Evolutionary conservation across 1,284 basidiomycete genomes (phyloP), one percentile per base, ranked within the genome.

Genomic region (Puccinia brachypodii): DNA sequence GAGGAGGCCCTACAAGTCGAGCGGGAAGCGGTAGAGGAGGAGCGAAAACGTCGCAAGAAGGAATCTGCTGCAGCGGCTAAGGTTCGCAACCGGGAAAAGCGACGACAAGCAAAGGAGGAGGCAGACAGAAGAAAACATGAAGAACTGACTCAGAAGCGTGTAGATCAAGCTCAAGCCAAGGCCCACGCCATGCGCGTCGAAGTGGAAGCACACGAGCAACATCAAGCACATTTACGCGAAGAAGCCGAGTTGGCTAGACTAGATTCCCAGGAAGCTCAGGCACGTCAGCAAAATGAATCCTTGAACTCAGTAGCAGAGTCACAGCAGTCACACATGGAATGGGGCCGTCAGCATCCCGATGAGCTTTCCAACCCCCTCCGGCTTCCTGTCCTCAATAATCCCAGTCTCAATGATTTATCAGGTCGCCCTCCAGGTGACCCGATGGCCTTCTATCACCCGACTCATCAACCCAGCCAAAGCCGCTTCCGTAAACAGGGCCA

Each of bases 11-110:
- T 33, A 0, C 60, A 36, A n/a, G 36, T 68, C 25, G 72, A 81
- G 33, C 62, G 71, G n/a, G 72, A 75, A 42, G 38, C n/a, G 44
- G 60, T 44, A 31, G 80, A 76, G 22, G 80, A 81, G 58, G 80
- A 62, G 7, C 66, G 44, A 13, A 81, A 75, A 36, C 44, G 62
- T 13, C 80, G 80, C 14, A 81, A 81, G 50, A 74, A 44, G 40
- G 69, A 75, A 66, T 47, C 53, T 19, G 62, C 60, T 3, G 71
- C 60, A 19, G 80, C 80, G 11, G 58, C 80, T 7, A 81, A 69
- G 47, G 1, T 56, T 44, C 80, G 73, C 2, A 53, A 42, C 31
- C 42, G 72, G 9, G 80, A 81, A 56, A 81, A 76, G 58, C 60
- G 62, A 13, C 60, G 72, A 31, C 31, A 44, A 28, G 71, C 80